phyloP scores from a whole-genome alignment of 2,329 filamentous ascomycete species.

The Penicillium italicum region DNA sequence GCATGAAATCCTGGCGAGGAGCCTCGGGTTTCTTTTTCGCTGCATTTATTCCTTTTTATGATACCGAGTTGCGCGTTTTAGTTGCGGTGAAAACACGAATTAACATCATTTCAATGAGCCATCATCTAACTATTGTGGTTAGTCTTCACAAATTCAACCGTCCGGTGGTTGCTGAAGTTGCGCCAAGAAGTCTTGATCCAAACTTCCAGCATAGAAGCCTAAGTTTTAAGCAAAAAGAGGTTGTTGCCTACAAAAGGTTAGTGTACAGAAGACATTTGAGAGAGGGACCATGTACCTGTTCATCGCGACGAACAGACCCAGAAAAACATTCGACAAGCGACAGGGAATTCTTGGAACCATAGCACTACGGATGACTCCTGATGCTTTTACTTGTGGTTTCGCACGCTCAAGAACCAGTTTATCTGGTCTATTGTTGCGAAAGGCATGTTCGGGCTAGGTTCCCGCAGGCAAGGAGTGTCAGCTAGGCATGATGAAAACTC shows the following conservation, averaged over 20 bases:
- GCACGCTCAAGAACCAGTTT: too few species aligned
- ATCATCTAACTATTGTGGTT: background rate
- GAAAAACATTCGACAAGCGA: too few species aligned
- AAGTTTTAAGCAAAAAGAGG: conserved; percentile 22
- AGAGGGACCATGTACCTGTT: conserved; percentile 9
- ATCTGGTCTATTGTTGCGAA: too few species aligned
- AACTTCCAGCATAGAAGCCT: conserved; percentile 21
- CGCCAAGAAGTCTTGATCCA: conserved; percentile 22
- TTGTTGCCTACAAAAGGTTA: conserved; percentile 11
- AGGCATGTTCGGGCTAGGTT: too few species aligned
- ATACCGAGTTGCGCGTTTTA: background rate
- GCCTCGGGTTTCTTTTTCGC: background rate
- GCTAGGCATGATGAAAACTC: too few species aligned
- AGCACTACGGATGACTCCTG: too few species aligned
- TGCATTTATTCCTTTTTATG: background rate
- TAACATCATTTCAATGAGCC: background rate
- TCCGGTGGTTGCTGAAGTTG: conserved; percentile 13
- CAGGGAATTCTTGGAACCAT: too few species aligned
- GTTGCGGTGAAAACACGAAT: background rate
- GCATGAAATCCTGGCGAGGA: background rate
- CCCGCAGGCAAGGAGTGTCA: too few species aligned
- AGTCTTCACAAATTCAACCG: background rate
- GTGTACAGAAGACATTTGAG: too few species aligned
- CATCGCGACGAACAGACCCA: too few species aligned
- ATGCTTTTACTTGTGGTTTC: too few species aligned